Evolutionary conservation across 2,329 filamentous ascomycete genomes (phyloP).

Genomic region (Microsporum audouinii): DNA sequence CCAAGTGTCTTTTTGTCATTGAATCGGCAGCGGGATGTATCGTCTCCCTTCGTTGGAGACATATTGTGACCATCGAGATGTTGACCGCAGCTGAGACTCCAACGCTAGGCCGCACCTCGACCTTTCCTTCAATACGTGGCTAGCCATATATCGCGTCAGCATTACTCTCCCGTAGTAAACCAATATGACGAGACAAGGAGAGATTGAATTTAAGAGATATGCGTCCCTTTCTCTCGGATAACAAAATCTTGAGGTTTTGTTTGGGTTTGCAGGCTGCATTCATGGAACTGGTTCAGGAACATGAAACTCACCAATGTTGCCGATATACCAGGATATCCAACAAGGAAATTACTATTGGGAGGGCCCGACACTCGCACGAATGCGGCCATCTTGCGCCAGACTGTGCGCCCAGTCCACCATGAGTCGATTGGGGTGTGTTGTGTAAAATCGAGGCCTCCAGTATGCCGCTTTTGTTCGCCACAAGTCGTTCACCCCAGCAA

Average conservation of each 20-base stretch:
- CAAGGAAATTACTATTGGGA: constrained; percentile 91
- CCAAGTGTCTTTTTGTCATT: constrained; percentile 80
- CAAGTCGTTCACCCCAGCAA: neutral
- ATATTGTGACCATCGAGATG: constrained; percentile 88
- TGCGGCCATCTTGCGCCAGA: constrained; percentile 48
- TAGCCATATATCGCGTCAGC: constrained; percentile 31
- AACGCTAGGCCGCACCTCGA: constrained; percentile 80
- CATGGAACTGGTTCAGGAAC: constrained; percentile 7
- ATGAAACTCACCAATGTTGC: constrained; percentile 71
- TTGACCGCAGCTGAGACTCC: constrained; percentile 82
- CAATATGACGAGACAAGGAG: neutral
- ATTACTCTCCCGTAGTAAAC: constrained; percentile 11
- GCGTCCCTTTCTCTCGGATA: neutral
- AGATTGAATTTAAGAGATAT: neutral
- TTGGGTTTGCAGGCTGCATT: neutral
- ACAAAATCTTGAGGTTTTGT: no score
- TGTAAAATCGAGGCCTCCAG: neutral
- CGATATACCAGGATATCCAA: constrained; percentile 95
- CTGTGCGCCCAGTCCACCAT: constrained; percentile 14
- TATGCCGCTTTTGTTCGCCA: neutral
- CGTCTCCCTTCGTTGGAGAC: constrained; percentile 81
- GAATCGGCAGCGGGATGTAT: constrained; percentile 96
- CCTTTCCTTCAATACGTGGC: constrained; percentile 95
- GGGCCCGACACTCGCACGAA: constrained; percentile 94
- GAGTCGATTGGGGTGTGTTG: constrained; percentile 2